Conservation (phyloP, 225 moss, liverwort and hornwort species). For the Physcomitrellopsis africana region DNA sequence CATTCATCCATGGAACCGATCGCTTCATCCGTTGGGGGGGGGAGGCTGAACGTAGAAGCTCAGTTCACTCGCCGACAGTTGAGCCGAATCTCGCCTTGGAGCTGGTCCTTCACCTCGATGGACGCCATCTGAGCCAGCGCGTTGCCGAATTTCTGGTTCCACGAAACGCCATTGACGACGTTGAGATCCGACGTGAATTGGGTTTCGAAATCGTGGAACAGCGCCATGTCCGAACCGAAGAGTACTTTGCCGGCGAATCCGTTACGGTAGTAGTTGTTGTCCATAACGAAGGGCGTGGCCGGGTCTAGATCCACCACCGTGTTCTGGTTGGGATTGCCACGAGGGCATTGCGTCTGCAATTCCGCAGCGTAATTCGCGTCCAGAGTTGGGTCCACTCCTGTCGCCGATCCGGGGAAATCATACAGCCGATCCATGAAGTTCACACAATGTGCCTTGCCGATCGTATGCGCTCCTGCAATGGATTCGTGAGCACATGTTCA, state of each 20-base stretch:
- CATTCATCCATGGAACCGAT: too few relatives aligned
- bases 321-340: slow-evolving; percentile 46
- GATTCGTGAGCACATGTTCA: neutral
- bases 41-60: too few relatives aligned
- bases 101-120: slow-evolving; percentile 45
- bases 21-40: too few relatives aligned
- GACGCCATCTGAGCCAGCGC: slow-evolving; percentile 54
- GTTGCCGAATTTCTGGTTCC: slow-evolving; percentile 64
- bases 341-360: slow-evolving; percentile 46
- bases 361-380: slow-evolving; percentile 40
- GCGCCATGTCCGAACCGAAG: slow-evolving; percentile 53
- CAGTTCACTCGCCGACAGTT: slow-evolving; percentile 49
- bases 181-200: slow-evolving; percentile 52
- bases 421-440: slow-evolving; percentile 53
- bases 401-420: slow-evolving; percentile 48
- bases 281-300: slow-evolving; percentile 51
- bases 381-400: slow-evolving; percentile 65
- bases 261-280: slow-evolving; percentile 61
- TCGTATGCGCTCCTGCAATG: slow-evolving; percentile 78
- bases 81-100: slow-evolving; percentile 38
- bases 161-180: slow-evolving; percentile 33
- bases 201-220: slow-evolving; percentile 57
- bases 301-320: slow-evolving; percentile 53
- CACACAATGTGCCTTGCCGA: slow-evolving; percentile 70
- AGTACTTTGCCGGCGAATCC: slow-evolving; percentile 53